Conservation (phyloP, 306 rosid species). For the Cyclanthera cordifolia region DNA sequence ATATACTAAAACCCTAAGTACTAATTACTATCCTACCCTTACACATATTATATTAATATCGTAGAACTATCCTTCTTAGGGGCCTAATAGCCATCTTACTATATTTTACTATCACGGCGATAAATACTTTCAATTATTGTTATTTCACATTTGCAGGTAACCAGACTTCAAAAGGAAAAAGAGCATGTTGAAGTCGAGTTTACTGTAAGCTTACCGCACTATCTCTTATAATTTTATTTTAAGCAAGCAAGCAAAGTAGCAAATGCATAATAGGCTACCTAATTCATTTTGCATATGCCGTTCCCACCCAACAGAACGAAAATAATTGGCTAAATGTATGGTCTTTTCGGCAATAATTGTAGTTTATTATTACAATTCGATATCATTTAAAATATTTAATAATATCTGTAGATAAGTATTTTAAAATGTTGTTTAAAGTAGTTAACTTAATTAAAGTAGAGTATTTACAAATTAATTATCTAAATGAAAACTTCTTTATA, state of each 20-base stretch:
- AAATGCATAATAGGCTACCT: not conserved
- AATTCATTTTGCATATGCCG: not conserved
- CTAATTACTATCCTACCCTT: no score
- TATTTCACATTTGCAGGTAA: slow-evolving; percentile 35
- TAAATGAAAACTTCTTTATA: no score
- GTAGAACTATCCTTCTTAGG: no score
- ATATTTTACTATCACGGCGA: not conserved
- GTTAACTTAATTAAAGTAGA: not conserved
- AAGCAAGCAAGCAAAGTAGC: not conserved
- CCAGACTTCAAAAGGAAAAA: slow-evolving; percentile 69
- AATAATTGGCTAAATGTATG: not conserved
- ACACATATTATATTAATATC: no score
- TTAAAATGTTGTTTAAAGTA: not conserved
- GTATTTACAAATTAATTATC: not conserved
- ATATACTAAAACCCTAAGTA: no score
- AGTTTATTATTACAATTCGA: not conserved
- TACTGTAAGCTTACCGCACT: slow-evolving; percentile 43
- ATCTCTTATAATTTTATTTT: not conserved
- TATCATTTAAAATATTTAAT: not conserved
- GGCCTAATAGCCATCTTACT: no score
- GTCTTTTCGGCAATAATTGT: not conserved
- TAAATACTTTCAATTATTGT: not conserved
- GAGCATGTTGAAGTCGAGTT: slow-evolving; percentile 94
- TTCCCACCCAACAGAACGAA: not conserved
- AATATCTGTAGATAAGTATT: not conserved